Evolutionary conservation across 2,329 filamentous ascomycete species (phyloP).

Genomic region (Arachnomyces sp.): DNA sequence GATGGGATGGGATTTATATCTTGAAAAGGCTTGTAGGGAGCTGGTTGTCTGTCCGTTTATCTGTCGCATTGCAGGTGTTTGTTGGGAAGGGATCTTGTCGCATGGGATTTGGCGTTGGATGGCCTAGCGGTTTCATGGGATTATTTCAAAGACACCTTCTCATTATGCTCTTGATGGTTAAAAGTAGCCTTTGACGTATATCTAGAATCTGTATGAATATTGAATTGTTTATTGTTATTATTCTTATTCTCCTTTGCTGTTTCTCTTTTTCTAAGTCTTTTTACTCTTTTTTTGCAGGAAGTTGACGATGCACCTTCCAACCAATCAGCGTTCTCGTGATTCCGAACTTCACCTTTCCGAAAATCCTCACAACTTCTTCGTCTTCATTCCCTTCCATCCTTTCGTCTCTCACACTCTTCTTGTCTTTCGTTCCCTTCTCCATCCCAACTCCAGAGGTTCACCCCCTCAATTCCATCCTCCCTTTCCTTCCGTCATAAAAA

Average conservation of each 20-base stretch:
- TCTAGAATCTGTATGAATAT: background rate
- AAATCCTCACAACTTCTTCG: conserved; percentile 25
- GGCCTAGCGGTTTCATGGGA: background rate
- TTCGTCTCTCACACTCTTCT: too few species aligned
- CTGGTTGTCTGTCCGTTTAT: conserved; percentile 16
- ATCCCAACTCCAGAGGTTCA: conserved; percentile 16
- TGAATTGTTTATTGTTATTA: background rate
- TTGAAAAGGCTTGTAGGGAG: conserved; percentile 8
- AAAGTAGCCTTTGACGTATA: too few species aligned
- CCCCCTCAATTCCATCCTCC: conserved; percentile 17
- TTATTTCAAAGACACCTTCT: background rate
- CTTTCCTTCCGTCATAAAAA: conserved; percentile 19
- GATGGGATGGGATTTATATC: conserved; percentile 5
- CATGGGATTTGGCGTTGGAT: background rate
- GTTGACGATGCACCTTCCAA: conserved; percentile 7
- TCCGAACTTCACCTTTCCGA: conserved; percentile 25
- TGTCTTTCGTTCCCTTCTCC: conserved; percentile 19
- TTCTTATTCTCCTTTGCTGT: background rate
- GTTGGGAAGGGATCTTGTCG: background rate
- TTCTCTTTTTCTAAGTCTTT: background rate
- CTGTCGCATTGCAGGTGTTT: conserved; percentile 2
- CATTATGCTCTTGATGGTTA: too few species aligned
- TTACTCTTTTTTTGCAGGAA: background rate
- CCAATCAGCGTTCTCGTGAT: conserved; percentile 35
- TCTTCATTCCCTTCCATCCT: conserved; percentile 26